Base-by-base conservation (phyloP, 495 filamentous ascomycete species). In the Aspergillus biplanus region DNA sequence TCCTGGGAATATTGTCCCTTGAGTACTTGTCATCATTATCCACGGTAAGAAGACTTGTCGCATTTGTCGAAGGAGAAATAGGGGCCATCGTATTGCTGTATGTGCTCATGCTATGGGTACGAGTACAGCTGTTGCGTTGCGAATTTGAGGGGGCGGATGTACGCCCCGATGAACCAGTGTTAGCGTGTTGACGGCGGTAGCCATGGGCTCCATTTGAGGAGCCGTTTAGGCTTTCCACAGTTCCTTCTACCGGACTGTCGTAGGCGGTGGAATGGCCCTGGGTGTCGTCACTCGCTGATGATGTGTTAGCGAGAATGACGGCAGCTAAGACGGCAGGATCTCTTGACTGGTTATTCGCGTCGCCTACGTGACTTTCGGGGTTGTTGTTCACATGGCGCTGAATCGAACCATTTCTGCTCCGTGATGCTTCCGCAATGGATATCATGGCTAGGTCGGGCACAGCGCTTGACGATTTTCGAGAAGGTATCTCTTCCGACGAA, bases 31-130 rank as follows among this genome's bases (percentile, higher is more conserved):
- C 80, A 31, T 83, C 81, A 13, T 80, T 83, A 56, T 84, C 79
- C 34, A 77, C 74, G 12, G 78, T 78, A 32, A 85, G 68, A 50
- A 83, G 75, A 65, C 82, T 85, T 6, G 82, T 82, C 13, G 81
- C 82, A 59, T 84, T 82, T 18, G 82, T 85, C 8, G 76, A 75
- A 4, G 82, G 82, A 15, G 82, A 83, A 6, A 77, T 78, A 12
- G 75, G 73, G 4, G 77, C 75, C 76, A 76, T 78, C 47, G 71
- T 77, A 61, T 80, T 82, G 63, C 78, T 78, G 61, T 78, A 76
- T 3, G 76, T 76, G 63, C 76, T 74, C 61, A 74, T 62, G 56
- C 78, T 80, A 33, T 81, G 79, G 8, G 77, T 78, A 7, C 78
- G 78, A 7, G 79, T 77, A 64, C 75, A 77, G 54, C 77, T 80